phyloP scores from a whole-genome alignment of 2,329 filamentous ascomycete genomes.

The Remersonia thermophila region DNA sequence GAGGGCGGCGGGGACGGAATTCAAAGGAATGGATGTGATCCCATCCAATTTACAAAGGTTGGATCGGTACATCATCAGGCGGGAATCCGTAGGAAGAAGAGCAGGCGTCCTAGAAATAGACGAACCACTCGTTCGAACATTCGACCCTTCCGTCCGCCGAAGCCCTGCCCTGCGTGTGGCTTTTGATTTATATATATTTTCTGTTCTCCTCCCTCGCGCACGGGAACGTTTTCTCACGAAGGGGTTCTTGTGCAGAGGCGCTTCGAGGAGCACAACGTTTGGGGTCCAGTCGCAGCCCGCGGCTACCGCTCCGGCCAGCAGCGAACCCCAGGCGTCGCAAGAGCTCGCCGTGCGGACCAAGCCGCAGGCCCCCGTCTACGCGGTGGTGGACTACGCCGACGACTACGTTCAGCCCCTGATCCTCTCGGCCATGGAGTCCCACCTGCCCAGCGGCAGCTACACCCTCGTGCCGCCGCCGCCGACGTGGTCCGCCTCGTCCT shows the following conservation, averaged over 20 bases:
- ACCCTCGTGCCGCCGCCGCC: constrained; percentile 39
- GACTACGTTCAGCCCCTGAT: constrained; percentile 82
- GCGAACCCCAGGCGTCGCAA: neutral
- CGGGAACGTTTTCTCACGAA: constrained; percentile 9
- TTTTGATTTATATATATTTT: too few relatives aligned
- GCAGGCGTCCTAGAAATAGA: constrained; percentile 16
- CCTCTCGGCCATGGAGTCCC: constrained; percentile 52
- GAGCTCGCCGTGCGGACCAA: constrained; percentile 6
- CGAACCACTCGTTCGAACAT: constrained; percentile 1
- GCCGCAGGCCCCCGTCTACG: constrained; percentile 41
- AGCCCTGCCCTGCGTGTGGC: neutral
- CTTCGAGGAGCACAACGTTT: constrained; percentile 7
- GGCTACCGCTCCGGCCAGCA: neutral
- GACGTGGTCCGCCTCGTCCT: constrained; percentile 10
- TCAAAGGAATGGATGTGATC: constrained; percentile 3
- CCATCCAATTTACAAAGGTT: too few relatives aligned
- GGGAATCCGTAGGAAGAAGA: constrained; percentile 16
- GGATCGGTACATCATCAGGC: constrained; percentile 7
- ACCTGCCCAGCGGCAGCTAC: constrained; percentile 43
- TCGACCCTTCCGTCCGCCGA: constrained; percentile 4
- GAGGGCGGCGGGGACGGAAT: constrained; percentile 8
- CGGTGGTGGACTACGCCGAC: constrained; percentile 75
- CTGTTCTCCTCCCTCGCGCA: neutral
- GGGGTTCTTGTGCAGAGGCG: constrained; percentile 1
- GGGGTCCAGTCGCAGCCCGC: constrained; percentile 1